Evolutionary conservation across 495 filamentous ascomycete species (phyloP), one percentile per base, ranked within the genome.

Genomic region (Penicillium bialowiezense): DNA sequence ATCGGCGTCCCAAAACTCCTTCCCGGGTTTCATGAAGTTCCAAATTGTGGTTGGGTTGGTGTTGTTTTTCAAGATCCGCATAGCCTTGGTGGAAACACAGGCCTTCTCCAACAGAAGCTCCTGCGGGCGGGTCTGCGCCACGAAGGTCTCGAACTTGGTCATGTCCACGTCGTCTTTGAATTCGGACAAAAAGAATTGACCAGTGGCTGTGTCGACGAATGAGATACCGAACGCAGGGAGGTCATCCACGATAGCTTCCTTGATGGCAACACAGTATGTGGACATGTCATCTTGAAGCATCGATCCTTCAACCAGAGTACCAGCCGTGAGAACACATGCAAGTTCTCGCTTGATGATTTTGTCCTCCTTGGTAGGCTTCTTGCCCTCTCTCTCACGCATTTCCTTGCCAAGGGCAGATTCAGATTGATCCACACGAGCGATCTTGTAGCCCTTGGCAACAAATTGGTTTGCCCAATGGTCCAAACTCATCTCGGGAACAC

Each of bases 251-350:
- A 88, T 76, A 0, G 81, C 83, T 63, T 97, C 92, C 67, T 97
- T 97, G 68, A 99, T 93, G 2, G 95, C 89, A 44, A 92, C 90
- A 69, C 95, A 99, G 68, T 87, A 99, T 0, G 90, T 95, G 2
- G 93, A 90, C 85, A 95, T 96, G 62, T 97, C 95, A 63, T 97
- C 91, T 65, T 97, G 91, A 15, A 99, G 82, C 95, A 99, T 97
- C 52, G 86, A 85, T 12, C 87, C 90, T 44, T 99, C 95, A 32
- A 97, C 91, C 9, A 99, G 78, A 9, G 95, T 99, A 23, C 93
- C 95, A 7, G 82, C 79, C 0, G 95, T 99, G 13, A 97, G 78
- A 29, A 99, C 90, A 60, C 88, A 91, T 7, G 90, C 81, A 21
- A 99, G 77, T 69, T 99, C 91, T 58, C 95, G 80, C 44, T 80